These are phyloP conservation scores for Talaromyces borbonicus DNA, from an alignment of 495 filamentous ascomycete species.

Conservation along the genomic window DNA sequence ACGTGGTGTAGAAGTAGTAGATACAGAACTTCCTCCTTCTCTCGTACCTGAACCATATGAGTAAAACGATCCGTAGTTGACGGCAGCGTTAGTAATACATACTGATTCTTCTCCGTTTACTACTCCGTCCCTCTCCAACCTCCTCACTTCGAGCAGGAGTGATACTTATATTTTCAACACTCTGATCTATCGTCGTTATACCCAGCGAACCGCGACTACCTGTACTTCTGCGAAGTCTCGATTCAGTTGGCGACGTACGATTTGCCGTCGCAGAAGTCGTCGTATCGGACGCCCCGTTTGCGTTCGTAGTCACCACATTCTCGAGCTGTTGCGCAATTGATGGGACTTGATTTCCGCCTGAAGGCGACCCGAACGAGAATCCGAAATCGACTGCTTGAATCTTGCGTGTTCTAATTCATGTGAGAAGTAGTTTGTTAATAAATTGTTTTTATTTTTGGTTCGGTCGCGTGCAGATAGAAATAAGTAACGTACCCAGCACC, in stretches of 20 bases:
- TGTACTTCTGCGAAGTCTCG: neutral
- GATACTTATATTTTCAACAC: neutral
- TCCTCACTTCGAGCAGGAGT: constrained; percentile 10
- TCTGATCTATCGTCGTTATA: neutral
- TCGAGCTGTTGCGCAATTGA: neutral
- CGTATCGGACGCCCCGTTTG: neutral
- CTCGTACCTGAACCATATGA: neutral
- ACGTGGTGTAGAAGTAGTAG: neutral
- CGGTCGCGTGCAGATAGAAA: constrained; percentile 19
- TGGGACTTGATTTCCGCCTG: neutral
- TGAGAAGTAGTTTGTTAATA: too few relatives aligned
- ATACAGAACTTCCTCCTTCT: neutral
- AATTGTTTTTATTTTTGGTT: constrained; percentile 13
- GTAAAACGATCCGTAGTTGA: neutral
- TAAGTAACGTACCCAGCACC: constrained; percentile 44
- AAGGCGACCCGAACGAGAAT: constrained; percentile 35
- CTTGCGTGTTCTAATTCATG: constrained; percentile 38
- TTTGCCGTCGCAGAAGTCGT: neutral
- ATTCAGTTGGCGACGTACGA: neutral
- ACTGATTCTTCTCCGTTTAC: constrained; percentile 24
- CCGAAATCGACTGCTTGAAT: constrained; percentile 41
- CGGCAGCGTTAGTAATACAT: neutral
- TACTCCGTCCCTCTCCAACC: constrained; percentile 13
- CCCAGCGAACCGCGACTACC: neutral
- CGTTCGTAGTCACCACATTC: neutral